phyloP scores from a whole-genome alignment of 2,329 filamentous ascomycete genomes.

The Diaporthe longicolla region DNA sequence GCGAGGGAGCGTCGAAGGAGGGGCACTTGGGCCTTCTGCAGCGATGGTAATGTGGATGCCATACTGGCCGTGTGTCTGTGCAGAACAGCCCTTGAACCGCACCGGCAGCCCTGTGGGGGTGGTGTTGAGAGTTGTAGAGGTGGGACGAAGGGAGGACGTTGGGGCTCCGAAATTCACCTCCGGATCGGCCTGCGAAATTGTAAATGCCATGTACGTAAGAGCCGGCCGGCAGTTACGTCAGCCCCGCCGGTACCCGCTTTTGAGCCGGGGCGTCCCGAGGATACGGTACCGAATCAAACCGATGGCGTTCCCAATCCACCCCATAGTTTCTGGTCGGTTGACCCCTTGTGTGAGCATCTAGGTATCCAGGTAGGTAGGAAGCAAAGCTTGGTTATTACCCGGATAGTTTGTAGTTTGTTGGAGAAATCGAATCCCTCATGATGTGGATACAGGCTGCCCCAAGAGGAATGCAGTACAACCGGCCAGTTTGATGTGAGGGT shows the following conservation, averaged over 20 bases:
- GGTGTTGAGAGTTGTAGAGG: constrained; percentile 6
- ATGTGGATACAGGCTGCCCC: neutral
- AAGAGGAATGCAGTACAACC: neutral
- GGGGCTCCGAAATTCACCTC: constrained; percentile 32
- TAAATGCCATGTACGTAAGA: constrained; percentile 9
- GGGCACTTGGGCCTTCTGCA: constrained; percentile 59
- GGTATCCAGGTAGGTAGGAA: neutral
- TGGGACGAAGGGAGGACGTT: neutral
- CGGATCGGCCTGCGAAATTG: constrained; percentile 40
- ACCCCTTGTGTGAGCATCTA: neutral
- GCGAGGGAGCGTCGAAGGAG: constrained; percentile 59
- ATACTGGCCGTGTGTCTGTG: constrained; percentile 47
- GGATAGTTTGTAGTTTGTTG: too few relatives aligned
- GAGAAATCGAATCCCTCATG: too few relatives aligned
- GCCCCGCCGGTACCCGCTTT: constrained; percentile 39
- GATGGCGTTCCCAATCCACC: constrained; percentile 4
- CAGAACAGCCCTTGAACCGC: constrained; percentile 9
- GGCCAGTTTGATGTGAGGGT: constrained; percentile 1
- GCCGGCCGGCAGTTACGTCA: constrained; percentile 33
- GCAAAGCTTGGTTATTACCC: too few relatives aligned
- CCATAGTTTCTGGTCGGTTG: neutral
- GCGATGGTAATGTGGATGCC: constrained; percentile 57
- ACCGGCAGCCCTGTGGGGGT: neutral
- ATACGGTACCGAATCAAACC: constrained; percentile 33
- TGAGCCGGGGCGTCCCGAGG: constrained; percentile 28